phyloP scores from a whole-genome alignment of 441 rosid species.

The Melastoma candidum region DNA sequence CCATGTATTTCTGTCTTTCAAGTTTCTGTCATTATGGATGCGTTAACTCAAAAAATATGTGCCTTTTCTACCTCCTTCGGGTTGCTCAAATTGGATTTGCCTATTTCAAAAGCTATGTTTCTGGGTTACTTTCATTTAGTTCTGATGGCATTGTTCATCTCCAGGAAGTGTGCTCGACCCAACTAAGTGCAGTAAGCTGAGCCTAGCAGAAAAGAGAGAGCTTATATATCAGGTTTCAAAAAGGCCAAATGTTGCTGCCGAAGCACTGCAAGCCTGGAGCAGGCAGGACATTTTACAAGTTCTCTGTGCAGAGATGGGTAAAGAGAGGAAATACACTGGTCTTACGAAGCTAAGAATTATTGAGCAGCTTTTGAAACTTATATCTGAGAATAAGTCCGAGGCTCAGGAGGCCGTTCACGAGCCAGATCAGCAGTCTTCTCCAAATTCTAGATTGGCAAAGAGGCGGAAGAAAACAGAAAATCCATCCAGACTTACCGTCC shows the following conservation, averaged over 20 bases:
- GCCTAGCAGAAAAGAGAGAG: constrained; percentile 79
- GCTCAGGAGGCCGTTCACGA: constrained; percentile 34
- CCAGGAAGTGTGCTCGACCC: constrained; percentile 52
- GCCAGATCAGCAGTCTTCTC: constrained; percentile 31
- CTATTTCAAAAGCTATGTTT: no score
- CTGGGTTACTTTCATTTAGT: no score
- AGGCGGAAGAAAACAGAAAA: constrained; percentile 75
- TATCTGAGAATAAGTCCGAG: constrained; percentile 60
- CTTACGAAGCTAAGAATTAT: constrained; percentile 90
- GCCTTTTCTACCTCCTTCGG: no score
- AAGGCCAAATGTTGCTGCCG: constrained; percentile 51
- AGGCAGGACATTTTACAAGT: constrained; percentile 94
- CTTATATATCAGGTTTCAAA: constrained; percentile 70
- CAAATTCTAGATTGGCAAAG: constrained; percentile 37
- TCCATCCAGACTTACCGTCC: constrained; percentile 54
- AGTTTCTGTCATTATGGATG: no score
- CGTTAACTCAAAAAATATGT: no score
- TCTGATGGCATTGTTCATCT: no score
- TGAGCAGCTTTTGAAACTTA: constrained; percentile 73
- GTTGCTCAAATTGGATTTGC: no score
- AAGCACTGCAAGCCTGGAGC: constrained; percentile 81
- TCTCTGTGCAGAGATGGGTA: constrained; percentile 91
- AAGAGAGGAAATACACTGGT: constrained; percentile 96
- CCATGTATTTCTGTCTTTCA: no score
- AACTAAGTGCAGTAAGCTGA: constrained; percentile 58